Evolutionary conservation across 176 grass and related monocot species (phyloP).

Genomic region (Avena eriantha): DNA sequence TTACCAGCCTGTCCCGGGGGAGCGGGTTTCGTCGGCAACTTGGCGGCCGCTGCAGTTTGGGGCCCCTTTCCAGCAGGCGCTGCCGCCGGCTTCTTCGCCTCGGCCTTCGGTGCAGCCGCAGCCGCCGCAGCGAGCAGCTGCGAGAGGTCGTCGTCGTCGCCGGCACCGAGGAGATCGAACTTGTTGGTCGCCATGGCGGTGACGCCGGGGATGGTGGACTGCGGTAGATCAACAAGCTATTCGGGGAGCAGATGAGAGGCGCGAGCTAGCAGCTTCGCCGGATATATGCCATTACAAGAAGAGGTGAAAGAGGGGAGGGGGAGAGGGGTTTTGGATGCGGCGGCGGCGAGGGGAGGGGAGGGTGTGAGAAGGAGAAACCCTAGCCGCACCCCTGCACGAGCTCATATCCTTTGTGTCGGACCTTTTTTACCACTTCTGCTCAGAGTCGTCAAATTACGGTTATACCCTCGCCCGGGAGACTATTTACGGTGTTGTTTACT

Average conservation of each 20-base stretch:
- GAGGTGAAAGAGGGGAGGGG: not conserved
- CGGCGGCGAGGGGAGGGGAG: conserved; percentile 23
- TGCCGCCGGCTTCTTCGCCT: conserved; percentile 41
- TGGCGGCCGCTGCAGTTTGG: conserved; percentile 44
- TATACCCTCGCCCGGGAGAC: not conserved
- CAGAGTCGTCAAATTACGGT: not conserved
- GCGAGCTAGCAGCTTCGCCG: conserved; percentile 41
- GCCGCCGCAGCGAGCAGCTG: conserved; percentile 57
- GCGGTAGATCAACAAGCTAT: conserved; percentile 1
- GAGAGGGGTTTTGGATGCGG: conserved; percentile 49
- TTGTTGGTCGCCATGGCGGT: conserved; percentile 65
- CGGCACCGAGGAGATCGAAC: conserved; percentile 73
- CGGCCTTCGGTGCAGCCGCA: conserved; percentile 54
- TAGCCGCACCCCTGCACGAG: conserved; percentile 64
- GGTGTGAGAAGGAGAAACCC: conserved; percentile 61
- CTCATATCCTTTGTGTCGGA: conserved; percentile 51
- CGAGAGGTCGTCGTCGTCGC: conserved; percentile 86
- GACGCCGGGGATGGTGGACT: not conserved
- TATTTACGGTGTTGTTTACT: not conserved
- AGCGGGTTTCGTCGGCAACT: conserved; percentile 72
- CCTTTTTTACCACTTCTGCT: not conserved
- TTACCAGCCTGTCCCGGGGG: conserved; percentile 76
- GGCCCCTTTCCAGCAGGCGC: conserved; percentile 48
- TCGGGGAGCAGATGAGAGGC: not conserved
- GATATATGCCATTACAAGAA: conserved; percentile 48